Percentiles rank a stretch among this genome's conserved stretches.
Evolutionary conservation across 176 grass and related monocot species (phyloP).

Genomic region (Avena sativa): DNA sequence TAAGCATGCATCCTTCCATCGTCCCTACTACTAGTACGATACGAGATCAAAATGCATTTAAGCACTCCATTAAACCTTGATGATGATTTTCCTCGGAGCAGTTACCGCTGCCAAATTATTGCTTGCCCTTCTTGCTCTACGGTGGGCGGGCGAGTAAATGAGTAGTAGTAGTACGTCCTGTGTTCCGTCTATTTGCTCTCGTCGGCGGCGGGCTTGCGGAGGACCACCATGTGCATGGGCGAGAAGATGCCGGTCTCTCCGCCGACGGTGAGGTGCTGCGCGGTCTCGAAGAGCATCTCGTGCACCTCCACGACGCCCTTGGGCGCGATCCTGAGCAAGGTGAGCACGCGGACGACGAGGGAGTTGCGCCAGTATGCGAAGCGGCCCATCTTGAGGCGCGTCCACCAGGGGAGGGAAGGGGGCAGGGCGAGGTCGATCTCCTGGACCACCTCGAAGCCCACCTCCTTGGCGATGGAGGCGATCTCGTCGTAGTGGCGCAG

Average conservation of each 20-base stretch:
- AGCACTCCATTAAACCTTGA: neutral
- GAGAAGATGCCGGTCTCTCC: slow-evolving; percentile 94
- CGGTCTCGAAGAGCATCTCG: slow-evolving; percentile 98
- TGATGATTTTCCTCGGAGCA: too few relatives aligned
- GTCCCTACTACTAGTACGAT: too few relatives aligned
- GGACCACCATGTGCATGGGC: slow-evolving; percentile 98
- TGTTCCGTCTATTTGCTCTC: slow-evolving; percentile 50
- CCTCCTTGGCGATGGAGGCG: slow-evolving; percentile 55
- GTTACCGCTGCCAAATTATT: slow-evolving; percentile 51
- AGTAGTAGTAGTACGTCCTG: too few relatives aligned
- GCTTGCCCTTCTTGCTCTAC: neutral
- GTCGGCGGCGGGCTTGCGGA: slow-evolving; percentile 71
- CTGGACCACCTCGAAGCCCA: slow-evolving; percentile 80
- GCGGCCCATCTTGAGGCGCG: slow-evolving; percentile 95
- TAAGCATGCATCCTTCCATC: slow-evolving; percentile 25
- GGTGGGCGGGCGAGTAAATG: neutral
- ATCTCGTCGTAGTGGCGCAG: slow-evolving; percentile 85
- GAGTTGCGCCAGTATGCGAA: slow-evolving; percentile 98
- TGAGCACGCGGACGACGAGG: slow-evolving; percentile 82
- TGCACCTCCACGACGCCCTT: slow-evolving; percentile 94
- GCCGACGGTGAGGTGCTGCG: slow-evolving; percentile 77
- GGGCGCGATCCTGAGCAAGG: slow-evolving; percentile 83
- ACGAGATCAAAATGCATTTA: slow-evolving; percentile 33
- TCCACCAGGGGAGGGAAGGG: slow-evolving; percentile 85
- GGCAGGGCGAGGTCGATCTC: slow-evolving; percentile 88